A percentile compares a stretch with the other conserved stretches of the same genome.
These are phyloP conservation scores for Pulveroboletus sp. DNA, from an alignment of 768 basidiomycete genomes.

Conservation along the genomic window DNA sequence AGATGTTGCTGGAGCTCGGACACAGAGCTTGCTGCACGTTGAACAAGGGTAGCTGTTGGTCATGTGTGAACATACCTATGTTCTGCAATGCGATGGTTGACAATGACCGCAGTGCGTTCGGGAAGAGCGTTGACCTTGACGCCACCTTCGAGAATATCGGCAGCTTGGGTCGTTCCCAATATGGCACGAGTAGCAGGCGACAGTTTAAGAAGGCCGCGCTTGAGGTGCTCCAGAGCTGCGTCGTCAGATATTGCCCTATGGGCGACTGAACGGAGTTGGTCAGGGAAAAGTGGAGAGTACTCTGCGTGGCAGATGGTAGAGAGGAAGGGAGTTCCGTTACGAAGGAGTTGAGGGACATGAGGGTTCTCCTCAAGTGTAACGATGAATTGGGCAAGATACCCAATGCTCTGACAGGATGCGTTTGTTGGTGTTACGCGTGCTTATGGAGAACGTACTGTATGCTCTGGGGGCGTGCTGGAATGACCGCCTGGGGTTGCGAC, in stretches of 20 bases:
- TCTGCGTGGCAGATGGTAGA: background rate
- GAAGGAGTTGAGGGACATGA: background rate
- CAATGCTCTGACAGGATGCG: background rate
- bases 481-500: background rate
- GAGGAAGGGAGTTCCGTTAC: background rate
- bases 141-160: background rate
- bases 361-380: background rate
- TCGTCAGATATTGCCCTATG: background rate
- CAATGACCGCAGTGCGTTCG: slow-evolving; percentile 27
- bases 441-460: background rate
- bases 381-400: background rate
- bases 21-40: slow-evolving; percentile 11
- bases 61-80: slow-evolving; percentile 39
- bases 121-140: background rate
- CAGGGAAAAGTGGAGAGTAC: background rate
- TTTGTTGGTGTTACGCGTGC: background rate
- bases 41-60: background rate
- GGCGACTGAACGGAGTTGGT: background rate
- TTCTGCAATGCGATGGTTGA: slow-evolving; percentile 67
- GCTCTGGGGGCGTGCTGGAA: background rate
- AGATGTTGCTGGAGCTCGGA: slow-evolving; percentile 17
- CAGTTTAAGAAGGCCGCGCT: background rate
- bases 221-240: background rate
- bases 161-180: background rate
- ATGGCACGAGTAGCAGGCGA: background rate